These are phyloP conservation scores for Nelumbo lutea DNA, from an alignment of 164 flowering plant species.

Conservation along the genomic window DNA sequence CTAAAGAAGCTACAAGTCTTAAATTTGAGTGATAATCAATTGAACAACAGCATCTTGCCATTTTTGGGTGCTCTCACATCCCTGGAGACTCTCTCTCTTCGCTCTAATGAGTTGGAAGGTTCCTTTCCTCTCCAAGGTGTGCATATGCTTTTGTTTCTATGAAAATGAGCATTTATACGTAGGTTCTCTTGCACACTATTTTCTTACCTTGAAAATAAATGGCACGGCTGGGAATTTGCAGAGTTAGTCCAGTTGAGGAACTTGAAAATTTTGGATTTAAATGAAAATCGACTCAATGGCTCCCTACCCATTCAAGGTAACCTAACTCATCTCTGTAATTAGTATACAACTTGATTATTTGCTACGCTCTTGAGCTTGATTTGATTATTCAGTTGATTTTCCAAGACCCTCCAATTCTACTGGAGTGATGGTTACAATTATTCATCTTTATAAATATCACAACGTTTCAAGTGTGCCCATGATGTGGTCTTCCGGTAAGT, in stretches of 20 bases:
- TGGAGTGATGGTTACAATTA: no score
- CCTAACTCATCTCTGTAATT: neutral
- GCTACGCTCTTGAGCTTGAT: no score
- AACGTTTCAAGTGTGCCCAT: no score
- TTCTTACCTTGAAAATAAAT: neutral
- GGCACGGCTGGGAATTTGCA: neutral
- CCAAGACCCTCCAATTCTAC: no score
- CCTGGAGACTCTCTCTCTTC: neutral
- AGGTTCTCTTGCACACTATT: neutral
- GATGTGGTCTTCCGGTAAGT: no score
- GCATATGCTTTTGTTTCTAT: neutral
- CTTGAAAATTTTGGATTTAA: neutral
- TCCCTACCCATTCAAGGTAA: constrained; percentile 1
- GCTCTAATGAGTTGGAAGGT: neutral
- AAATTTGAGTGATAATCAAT: neutral
- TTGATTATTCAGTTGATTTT: no score
- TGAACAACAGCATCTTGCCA: neutral
- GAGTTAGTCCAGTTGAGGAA: neutral
- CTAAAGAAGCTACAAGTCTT: neutral
- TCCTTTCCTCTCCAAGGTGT: neutral
- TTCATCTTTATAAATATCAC: neutral
- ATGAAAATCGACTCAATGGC: neutral
- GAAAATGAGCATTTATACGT: neutral
- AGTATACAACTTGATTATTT: neutral
- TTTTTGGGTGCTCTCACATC: neutral